Evolutionary conservation across 441 rosid genomes (phyloP), one percentile per base, ranked within the genome.

Genomic region (Corymbia calophylla): DNA sequence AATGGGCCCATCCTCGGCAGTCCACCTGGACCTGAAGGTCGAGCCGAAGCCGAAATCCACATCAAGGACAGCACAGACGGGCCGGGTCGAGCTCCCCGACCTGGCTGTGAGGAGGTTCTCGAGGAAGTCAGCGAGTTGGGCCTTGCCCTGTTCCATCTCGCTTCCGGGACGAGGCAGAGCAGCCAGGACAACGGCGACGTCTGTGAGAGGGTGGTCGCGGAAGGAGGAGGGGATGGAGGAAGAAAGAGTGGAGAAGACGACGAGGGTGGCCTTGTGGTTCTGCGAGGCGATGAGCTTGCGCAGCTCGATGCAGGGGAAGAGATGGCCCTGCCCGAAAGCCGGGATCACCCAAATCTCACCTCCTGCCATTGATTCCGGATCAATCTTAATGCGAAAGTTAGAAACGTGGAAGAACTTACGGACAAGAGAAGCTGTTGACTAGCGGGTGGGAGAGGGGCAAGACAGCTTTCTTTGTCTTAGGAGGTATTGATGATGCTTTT

Each of bases 251-350:
- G 87, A 32, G 87, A 90, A 86, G 64, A 91, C 32, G 29, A 86
- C 39, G 60, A 91, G 89, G 87, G 87, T 85, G 88, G 91, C 51
- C 70, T 39, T 21, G 92, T 29, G 88, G 90, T 87, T 48, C 21
- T 14, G 84, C 60, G 86, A 73, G 86, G 91, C 86, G 27, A 93
- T 27, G 82, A 86, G 92, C 86, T 89, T 91, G 91, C 93, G 91
- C 8, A 93, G 92, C 89, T 93, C 93, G 84, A 93, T 86, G 70
- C 89, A 88, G 7, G 93, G 93, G 77, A 90, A 77, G 60, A 93
- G 91, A 62, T 91, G 92, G 86, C 93, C 93, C 56, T 92, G 91
- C 58, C 93, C 93, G 44, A 88, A 87, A 31, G 87, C 88, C 47
- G 93, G 92, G 66, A 92, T 87, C 19, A 91, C 90, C 44, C 87